phyloP scores from a whole-genome alignment of 345 rosid species.

The Melastoma malabathricum region DNA sequence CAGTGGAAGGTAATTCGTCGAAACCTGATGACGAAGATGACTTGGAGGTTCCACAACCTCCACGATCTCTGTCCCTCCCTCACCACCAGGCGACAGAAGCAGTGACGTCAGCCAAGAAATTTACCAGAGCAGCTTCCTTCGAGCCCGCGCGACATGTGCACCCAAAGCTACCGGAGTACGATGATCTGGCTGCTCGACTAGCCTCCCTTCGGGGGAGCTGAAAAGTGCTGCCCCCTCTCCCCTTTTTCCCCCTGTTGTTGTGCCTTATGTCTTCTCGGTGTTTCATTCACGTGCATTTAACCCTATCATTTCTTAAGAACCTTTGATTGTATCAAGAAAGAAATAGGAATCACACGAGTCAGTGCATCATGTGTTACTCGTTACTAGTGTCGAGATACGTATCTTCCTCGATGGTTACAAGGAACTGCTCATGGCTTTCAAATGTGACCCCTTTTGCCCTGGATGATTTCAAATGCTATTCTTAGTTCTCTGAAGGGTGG shows the following conservation, averaged over 20 bases:
- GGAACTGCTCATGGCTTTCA: too few relatives aligned
- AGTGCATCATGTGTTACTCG: too few relatives aligned
- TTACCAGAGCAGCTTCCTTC: slow-evolving; percentile 55
- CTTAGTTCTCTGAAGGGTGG: too few relatives aligned
- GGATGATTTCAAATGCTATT: too few relatives aligned
- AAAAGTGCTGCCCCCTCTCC: neutral
- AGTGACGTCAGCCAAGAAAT: slow-evolving; percentile 31
- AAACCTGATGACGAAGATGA: slow-evolving; percentile 21
- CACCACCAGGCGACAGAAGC: slow-evolving; percentile 26
- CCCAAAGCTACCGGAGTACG: slow-evolving; percentile 87
- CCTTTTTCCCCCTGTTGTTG: neutral
- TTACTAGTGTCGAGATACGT: too few relatives aligned
- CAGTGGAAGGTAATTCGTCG: slow-evolving; percentile 4
- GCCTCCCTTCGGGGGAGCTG: slow-evolving; percentile 70
- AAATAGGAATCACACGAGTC: too few relatives aligned
- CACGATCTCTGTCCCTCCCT: slow-evolving; percentile 62
- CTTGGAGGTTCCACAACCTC: slow-evolving; percentile 24
- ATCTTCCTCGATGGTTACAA: too few relatives aligned
- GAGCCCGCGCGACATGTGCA: slow-evolving; percentile 66
- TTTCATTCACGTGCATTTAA: too few relatives aligned
- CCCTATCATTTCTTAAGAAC: too few relatives aligned
- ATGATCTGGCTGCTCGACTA: slow-evolving; percentile 78
- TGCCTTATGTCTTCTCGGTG: neutral
- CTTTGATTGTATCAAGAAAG: too few relatives aligned
- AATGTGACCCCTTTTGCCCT: too few relatives aligned